Base-by-base conservation (phyloP, 805 yeast genomes). In the Wickerhamomyces pijperi region DNA sequence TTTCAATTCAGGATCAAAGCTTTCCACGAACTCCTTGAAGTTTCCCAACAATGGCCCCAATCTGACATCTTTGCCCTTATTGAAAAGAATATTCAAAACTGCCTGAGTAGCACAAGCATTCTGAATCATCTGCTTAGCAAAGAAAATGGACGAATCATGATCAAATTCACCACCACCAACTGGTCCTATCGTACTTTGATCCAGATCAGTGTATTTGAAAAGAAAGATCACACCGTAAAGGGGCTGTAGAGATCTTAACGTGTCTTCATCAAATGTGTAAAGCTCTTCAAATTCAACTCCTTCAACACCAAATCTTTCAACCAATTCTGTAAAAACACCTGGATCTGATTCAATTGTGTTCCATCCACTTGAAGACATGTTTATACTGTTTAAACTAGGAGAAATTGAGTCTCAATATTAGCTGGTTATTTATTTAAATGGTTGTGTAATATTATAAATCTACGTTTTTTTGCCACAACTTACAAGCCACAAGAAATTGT, bases 31-130 rank as follows among this genome's bases (percentile, higher is more conserved):
- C 38, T 58, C 57, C 42, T 64, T 65, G 53, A 78, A 70, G 40
- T 67, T 64, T 3, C 44, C 21, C 41, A 78, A 58, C 28, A 69
- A 73, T 0, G 55, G 55, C 1, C 85, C 84, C 3, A 77, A 39
- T 2, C 64, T 64, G 12, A 76, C 40, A 15, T 55, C 59, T 1
- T 49, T 50, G 38, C 64, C 38, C 19, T 28, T 60, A 49, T 74
- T 74, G 42, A 78, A 47, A 39, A 78, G 55, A 8, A 76, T 59
- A 40, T 76, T 74, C 41, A 78, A 59, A 18, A 78, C 78, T 1
- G 84, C 85, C 49, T 74, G 82, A 1, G 85, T 78, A n/a, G 80
- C 85, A 55, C 85, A 78, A 3, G 85, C 83, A 49, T 78, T 77
- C 47, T 74, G 76, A 39, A 77, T 74, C 20, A 71, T 71, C 51